Percentiles rank a stretch among this genome's conserved stretches.
Conservation (phyloP, 441 rosid genomes). For the Euphorbia corollata region DNA sequence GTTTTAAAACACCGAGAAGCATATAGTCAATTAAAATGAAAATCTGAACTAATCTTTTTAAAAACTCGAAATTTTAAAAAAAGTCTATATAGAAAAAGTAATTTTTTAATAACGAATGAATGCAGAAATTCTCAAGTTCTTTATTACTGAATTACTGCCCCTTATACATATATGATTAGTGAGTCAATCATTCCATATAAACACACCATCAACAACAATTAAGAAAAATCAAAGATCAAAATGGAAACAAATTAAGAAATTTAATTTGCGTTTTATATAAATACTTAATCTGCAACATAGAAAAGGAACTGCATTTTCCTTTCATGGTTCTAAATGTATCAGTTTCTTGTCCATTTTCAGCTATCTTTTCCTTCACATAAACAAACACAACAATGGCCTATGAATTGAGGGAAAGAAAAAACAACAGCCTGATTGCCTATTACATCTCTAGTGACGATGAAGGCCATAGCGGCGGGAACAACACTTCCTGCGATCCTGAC, state of each 20-base stretch:
- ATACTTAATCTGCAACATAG: neutral
- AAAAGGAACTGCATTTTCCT: neutral
- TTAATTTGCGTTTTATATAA: constrained; percentile 1
- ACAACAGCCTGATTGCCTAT: neutral
- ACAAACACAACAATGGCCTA: constrained; percentile 8
- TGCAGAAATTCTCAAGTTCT: too few relatives aligned
- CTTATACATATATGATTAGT: neutral
- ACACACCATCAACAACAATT: constrained; percentile 2
- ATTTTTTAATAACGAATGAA: too few relatives aligned
- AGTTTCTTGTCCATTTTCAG: neutral
- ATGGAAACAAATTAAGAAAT: constrained; percentile 14
- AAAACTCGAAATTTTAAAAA: too few relatives aligned
- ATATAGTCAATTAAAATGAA: too few relatives aligned
- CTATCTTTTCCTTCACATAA: too few relatives aligned
- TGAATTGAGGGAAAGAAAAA: constrained; percentile 5
- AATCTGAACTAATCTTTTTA: too few relatives aligned
- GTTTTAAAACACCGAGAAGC: too few relatives aligned
- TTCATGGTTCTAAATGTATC: neutral
- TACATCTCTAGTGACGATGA: neutral
- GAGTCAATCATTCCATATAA: neutral
- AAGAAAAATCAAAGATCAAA: constrained; percentile 3
- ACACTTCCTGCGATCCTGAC: constrained; percentile 8
- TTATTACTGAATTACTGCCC: too few relatives aligned
- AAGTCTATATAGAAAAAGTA: too few relatives aligned
- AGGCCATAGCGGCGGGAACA: neutral